Conservation (phyloP, 306 rosid species). For the Medicago truncatula region DNA sequence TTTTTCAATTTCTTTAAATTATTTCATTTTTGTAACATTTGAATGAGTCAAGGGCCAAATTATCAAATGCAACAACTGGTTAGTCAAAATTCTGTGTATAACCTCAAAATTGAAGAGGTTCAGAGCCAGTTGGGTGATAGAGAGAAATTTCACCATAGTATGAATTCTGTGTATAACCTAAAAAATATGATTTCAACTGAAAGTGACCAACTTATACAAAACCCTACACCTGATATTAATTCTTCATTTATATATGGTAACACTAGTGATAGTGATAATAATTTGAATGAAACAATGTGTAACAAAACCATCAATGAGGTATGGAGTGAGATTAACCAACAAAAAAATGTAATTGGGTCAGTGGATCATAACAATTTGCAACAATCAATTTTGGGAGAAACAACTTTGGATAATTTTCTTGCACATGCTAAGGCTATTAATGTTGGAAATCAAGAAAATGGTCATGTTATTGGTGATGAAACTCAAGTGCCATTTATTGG, state of each 20-base stretch:
- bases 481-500: conserved; percentile 18
- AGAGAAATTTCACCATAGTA: conserved; percentile 38
- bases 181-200: conserved; percentile 47
- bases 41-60: conserved; percentile 6
- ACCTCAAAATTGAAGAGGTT: conserved; percentile 46
- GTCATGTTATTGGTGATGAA: not conserved
- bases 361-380: conserved; percentile 9
- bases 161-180: conserved; percentile 4
- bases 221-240: conserved; percentile 34
- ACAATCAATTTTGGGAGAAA: conserved; percentile 41
- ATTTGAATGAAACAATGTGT: conserved; percentile 39
- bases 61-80: conserved; percentile 26
- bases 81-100: conserved; percentile 36
- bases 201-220: conserved; percentile 49
- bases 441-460: conserved; percentile 15
- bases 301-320: conserved; percentile 39
- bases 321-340: conserved; percentile 41
- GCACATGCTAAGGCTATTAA: conserved; percentile 22
- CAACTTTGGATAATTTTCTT: conserved; percentile 41
- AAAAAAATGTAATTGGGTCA: conserved; percentile 28
- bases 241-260: conserved; percentile 38
- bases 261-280: not conserved
- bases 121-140: conserved; percentile 46
- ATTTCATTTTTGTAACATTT: not conserved
- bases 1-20: not conserved